Evolutionary conservation across 345 rosid genomes (phyloP).

Genomic region (Acer negundo): DNA sequence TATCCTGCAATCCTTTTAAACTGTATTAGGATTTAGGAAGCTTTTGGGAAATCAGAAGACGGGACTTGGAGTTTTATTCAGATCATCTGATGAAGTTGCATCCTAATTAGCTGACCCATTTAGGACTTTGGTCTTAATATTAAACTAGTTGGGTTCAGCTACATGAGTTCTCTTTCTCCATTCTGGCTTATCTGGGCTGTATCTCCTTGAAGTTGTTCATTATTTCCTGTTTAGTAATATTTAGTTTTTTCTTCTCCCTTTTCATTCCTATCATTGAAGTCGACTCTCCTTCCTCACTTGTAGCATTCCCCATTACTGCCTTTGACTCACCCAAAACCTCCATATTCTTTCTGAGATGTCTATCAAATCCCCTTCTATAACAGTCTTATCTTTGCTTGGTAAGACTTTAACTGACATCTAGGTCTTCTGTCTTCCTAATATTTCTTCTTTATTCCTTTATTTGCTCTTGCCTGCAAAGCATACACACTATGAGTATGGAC

Average conservation of each 20-base stretch:
- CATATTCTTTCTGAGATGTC: neutral
- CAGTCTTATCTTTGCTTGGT: neutral
- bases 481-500: neutral
- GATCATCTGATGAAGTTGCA: neutral
- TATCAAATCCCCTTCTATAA: neutral
- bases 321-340: neutral
- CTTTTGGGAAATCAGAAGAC: neutral
- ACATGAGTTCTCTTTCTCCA: neutral
- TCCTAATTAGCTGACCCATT: neutral
- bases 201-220: neutral
- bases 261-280: neutral
- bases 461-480: neutral
- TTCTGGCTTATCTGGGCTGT: neutral
- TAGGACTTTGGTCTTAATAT: slow-evolving; percentile 1
- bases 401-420: neutral
- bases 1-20: neutral
- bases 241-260: neutral
- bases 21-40: neutral
- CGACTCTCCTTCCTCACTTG: neutral
- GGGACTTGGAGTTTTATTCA: neutral
- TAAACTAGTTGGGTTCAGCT: slow-evolving; percentile 1
- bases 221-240: neutral
- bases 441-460: neutral
- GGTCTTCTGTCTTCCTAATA: neutral
- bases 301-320: neutral